These are phyloP conservation scores for Hypoxylon sp. DNA, from an alignment of 2,329 filamentous ascomycete species.

Conservation along the genomic window DNA sequence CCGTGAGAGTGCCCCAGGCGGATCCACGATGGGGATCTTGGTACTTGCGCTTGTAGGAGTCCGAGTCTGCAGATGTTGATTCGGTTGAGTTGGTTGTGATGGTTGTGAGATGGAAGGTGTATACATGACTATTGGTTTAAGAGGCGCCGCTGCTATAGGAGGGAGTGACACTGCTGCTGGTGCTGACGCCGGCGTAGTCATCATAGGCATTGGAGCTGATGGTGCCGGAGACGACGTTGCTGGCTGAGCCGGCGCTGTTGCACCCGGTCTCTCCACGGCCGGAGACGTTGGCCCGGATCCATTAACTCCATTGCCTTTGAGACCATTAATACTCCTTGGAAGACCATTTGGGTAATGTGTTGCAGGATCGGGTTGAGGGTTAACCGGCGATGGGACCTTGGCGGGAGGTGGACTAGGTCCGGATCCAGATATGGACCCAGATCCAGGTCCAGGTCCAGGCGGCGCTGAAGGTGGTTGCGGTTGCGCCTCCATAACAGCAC, in stretches of 20 bases:
- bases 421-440: neutral
- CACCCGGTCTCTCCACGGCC: constrained; percentile 8
- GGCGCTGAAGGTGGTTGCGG: constrained; percentile 25
- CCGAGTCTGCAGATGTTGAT: constrained; percentile 19
- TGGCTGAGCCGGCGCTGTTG: constrained; percentile 22
- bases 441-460: constrained; percentile 4
- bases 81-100: constrained; percentile 9
- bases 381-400: constrained; percentile 19
- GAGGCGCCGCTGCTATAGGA: constrained; percentile 15
- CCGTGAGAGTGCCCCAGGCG: constrained; percentile 30
- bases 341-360: constrained; percentile 42
- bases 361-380: constrained; percentile 18
- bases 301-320: constrained; percentile 27
- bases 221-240: constrained; percentile 3
- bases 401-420: constrained; percentile 11
- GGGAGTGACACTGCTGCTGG: constrained; percentile 12
- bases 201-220: constrained; percentile 9
- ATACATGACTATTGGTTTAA: constrained; percentile 30
- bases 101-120: constrained; percentile 19
- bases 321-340: constrained; percentile 43
- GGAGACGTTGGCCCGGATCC: constrained; percentile 14
- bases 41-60: constrained; percentile 7
- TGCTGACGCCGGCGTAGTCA: constrained; percentile 7
- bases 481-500: constrained; percentile 35
- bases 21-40: constrained; percentile 47